These are phyloP conservation scores for Candida morakotiae DNA, from an alignment of 805 yeast genomes.

Conservation along the genomic window DNA sequence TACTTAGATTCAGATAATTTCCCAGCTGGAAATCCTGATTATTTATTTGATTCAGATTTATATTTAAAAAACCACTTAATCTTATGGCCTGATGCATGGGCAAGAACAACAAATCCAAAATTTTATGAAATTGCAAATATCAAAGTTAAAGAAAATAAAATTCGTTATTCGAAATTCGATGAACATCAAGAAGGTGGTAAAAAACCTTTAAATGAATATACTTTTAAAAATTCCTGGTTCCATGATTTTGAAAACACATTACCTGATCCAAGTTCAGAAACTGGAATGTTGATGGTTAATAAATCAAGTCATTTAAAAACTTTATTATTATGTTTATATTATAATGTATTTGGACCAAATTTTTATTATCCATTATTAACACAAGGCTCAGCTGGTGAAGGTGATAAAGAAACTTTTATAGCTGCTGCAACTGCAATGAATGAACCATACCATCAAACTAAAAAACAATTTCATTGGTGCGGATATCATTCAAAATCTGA, in stretches of 20 bases:
- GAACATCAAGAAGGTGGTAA: slow-evolving; percentile 31
- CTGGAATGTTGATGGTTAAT: slow-evolving; percentile 65
- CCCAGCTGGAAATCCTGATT: slow-evolving; percentile 40
- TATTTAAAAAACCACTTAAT: slow-evolving; percentile 47
- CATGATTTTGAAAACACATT: slow-evolving; percentile 63
- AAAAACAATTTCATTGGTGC: slow-evolving; percentile 39
- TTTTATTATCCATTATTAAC: slow-evolving; percentile 65
- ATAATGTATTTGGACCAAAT: slow-evolving; percentile 61
- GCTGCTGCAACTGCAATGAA: slow-evolving; percentile 58
- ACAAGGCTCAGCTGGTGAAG: slow-evolving; percentile 75
- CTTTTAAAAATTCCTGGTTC: slow-evolving; percentile 32
- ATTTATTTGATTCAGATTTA: slow-evolving; percentile 41
- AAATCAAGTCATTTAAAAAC: slow-evolving; percentile 58
- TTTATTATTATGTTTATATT: slow-evolving; percentile 55
- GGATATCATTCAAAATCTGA: slow-evolving; percentile 26
- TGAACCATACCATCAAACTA: slow-evolving; percentile 49
- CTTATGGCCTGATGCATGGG: slow-evolving; percentile 72
- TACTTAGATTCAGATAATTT: slow-evolving; percentile 51
- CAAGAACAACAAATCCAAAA: slow-evolving; percentile 60
- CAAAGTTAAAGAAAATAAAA: slow-evolving; percentile 28
- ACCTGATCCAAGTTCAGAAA: slow-evolving; percentile 66
- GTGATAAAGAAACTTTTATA: slow-evolving; percentile 74
- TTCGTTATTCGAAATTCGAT: slow-evolving; percentile 30
- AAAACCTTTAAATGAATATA: slow-evolving; percentile 24
- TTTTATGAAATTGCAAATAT: slow-evolving; percentile 38